phyloP scores from a whole-genome alignment of 768 basidiomycete genomes.

The Russula earlei region DNA sequence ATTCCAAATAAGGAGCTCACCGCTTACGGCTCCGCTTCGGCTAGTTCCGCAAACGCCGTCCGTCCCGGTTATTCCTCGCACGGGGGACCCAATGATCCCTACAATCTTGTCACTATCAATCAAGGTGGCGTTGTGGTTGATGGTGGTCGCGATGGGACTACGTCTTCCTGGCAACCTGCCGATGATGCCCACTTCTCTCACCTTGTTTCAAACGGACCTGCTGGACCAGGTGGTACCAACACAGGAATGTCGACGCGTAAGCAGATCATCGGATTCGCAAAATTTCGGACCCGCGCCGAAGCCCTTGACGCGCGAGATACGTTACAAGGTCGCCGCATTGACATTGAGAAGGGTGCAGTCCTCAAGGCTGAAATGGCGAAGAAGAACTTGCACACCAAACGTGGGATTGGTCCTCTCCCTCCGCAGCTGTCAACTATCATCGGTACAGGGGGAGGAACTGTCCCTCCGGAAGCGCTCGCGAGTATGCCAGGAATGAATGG shows the following conservation, averaged over 20 bases:
- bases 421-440: slow-evolving; percentile 18
- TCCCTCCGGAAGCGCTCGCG: slow-evolving; percentile 17
- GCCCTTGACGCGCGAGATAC: slow-evolving; percentile 82
- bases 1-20: slow-evolving; percentile 90
- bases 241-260: slow-evolving; percentile 55
- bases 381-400: slow-evolving; percentile 96
- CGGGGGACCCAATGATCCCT: slow-evolving; percentile 63
- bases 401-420: slow-evolving; percentile 54
- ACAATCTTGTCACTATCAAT: slow-evolving; percentile 75
- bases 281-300: slow-evolving; percentile 81
- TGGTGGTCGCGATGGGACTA: slow-evolving; percentile 59
- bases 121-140: slow-evolving; percentile 81
- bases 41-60: slow-evolving; percentile 12
- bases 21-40: slow-evolving; percentile 44
- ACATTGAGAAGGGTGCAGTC: slow-evolving; percentile 85
- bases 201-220: slow-evolving; percentile 17
- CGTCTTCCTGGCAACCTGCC: slow-evolving; percentile 49
- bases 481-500: slow-evolving; percentile 26
- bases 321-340: slow-evolving; percentile 83
- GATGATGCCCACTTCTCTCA: slow-evolving; percentile 31
- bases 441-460: slow-evolving; percentile 17
- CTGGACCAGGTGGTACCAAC: slow-evolving; percentile 12
- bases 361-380: slow-evolving; percentile 99
- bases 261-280: slow-evolving; percentile 98
- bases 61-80: slow-evolving; percentile 24